Evolutionary conservation across 345 rosid species (phyloP).

Genomic region (Citrus glauca): DNA sequence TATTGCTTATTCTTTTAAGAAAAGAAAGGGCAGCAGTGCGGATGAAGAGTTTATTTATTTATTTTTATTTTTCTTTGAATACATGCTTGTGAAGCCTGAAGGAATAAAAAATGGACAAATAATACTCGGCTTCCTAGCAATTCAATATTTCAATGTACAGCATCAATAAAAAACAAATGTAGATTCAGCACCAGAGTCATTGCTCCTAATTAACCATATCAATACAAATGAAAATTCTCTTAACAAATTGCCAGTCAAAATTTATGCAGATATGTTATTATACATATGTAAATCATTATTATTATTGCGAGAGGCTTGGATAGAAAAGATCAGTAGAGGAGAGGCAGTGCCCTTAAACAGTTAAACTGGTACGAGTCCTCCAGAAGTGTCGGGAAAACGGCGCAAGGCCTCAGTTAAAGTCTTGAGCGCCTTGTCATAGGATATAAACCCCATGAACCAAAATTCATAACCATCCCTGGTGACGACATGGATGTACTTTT

Average conservation of each 20-base stretch:
- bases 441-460: conserved; percentile 85
- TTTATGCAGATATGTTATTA: too few species aligned
- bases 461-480: conserved; percentile 69
- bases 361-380: background rate
- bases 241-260: background rate
- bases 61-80: too few species aligned
- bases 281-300: too few species aligned
- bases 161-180: background rate
- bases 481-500: conserved; percentile 55
- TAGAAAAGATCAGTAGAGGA: background rate
- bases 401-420: conserved; percentile 43
- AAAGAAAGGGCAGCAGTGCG: background rate
- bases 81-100: too few species aligned
- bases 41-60: too few species aligned
- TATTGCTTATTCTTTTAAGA: background rate
- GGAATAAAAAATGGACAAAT: background rate
- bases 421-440: conserved; percentile 66
- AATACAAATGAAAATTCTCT: background rate
- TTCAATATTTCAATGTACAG: background rate
- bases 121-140: background rate
- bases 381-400: conserved; percentile 17
- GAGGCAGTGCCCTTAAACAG: background rate
- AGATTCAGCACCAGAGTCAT: background rate
- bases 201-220: background rate
- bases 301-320: too few species aligned